Conservation (phyloP, 2,329 filamentous ascomycete genomes). For the Ceratocystis eucalypticola region DNA sequence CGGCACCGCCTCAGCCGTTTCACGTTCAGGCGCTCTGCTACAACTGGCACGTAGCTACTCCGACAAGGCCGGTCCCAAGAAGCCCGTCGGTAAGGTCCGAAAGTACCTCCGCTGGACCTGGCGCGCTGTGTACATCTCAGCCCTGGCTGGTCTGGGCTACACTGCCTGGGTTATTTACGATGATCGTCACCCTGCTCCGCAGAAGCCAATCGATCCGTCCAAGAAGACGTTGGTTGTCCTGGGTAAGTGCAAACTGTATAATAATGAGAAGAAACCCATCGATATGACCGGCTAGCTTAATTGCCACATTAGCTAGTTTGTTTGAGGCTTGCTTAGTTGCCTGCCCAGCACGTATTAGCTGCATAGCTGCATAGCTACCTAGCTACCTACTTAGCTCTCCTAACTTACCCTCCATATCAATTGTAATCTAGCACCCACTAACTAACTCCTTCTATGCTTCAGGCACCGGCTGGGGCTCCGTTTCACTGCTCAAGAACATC, state of each 20-base stretch:
- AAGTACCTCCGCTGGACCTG: constrained; percentile 64
- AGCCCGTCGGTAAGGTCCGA: constrained; percentile 48
- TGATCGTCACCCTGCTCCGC: constrained; percentile 67
- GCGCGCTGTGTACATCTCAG: constrained; percentile 66
- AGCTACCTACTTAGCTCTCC: too few species aligned
- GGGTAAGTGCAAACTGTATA: constrained; percentile 42
- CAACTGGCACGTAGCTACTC: constrained; percentile 29
- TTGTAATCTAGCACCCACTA: constrained; percentile 6
- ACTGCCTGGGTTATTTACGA: constrained; percentile 71
- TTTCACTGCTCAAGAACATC: constrained; percentile 95
- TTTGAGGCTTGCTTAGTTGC: too few species aligned
- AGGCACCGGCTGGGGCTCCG: constrained; percentile 93
- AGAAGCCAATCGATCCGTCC: constrained; percentile 61
- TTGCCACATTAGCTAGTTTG: too few species aligned
- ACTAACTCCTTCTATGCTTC: background rate
- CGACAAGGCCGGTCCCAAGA: constrained; percentile 35
- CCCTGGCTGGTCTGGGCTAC: constrained; percentile 55
- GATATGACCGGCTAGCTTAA: too few species aligned
- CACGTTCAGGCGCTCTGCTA: constrained; percentile 21
- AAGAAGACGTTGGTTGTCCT: constrained; percentile 98
- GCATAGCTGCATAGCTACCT: too few species aligned
- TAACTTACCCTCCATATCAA: constrained; percentile 21
- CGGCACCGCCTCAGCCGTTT: constrained; percentile 21
- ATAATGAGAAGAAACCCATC: background rate
- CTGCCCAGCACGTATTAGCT: too few species aligned